These are phyloP conservation scores for Durusdinium trenchii DNA, from an alignment of 73 alveolate species.

Conservation along the genomic window DNA sequence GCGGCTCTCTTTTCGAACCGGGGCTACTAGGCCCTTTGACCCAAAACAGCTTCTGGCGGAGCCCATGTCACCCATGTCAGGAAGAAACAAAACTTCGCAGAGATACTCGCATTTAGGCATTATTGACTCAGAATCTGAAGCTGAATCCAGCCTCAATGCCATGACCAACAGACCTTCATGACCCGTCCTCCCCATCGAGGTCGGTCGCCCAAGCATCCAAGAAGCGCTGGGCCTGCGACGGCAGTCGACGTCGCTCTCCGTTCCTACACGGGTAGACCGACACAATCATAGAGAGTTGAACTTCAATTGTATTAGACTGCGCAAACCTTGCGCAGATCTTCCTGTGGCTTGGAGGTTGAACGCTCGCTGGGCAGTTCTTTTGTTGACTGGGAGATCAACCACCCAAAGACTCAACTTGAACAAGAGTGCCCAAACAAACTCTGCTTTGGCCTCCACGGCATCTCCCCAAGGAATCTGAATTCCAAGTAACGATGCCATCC, in stretches of 20 bases:
- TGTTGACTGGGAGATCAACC: too few relatives aligned
- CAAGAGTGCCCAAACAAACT: neutral
- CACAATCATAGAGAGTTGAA: too few relatives aligned
- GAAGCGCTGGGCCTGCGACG: constrained; percentile 89
- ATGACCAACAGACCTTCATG: neutral
- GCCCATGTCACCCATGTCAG: neutral
- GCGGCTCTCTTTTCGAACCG: constrained; percentile 25
- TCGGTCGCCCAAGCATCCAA: constrained; percentile 24
- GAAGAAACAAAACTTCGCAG: neutral
- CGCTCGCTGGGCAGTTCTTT: too few relatives aligned
- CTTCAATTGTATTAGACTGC: too few relatives aligned
- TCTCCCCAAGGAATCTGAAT: constrained; percentile 70
- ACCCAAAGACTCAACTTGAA: too few relatives aligned
- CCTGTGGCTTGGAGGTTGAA: too few relatives aligned
- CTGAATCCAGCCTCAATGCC: neutral
- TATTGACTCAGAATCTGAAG: neutral
- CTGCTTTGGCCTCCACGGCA: neutral
- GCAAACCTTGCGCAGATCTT: too few relatives aligned
- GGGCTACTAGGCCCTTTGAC: constrained; percentile 21
- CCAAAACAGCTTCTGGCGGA: constrained; percentile 26
- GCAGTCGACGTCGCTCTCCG: too few relatives aligned
- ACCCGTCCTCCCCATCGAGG: constrained; percentile 54
- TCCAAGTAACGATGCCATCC: constrained; percentile 71
- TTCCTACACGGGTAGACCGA: too few relatives aligned
- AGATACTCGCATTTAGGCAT: neutral